These are phyloP conservation scores for Lactuca sativa DNA, from an alignment of 129 eudicot species.

Conservation along the genomic window DNA sequence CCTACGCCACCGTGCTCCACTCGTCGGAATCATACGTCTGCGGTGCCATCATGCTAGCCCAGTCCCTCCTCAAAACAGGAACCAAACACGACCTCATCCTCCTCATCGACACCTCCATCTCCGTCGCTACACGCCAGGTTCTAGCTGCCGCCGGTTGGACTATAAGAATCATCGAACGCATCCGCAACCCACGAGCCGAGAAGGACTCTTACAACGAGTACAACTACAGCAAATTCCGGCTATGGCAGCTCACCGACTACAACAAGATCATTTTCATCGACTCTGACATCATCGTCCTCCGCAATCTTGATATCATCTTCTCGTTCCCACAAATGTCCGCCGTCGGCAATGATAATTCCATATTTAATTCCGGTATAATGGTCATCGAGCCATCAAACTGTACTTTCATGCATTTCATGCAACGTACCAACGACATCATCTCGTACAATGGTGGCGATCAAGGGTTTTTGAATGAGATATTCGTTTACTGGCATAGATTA, in stretches of 20 bases:
- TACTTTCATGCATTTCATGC: constrained; percentile 61
- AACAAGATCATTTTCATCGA: constrained; percentile 80
- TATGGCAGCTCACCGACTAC: constrained; percentile 89
- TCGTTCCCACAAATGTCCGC: constrained; percentile 85
- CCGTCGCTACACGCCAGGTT: constrained; percentile 49
- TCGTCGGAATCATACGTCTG: constrained; percentile 80
- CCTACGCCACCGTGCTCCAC: constrained; percentile 87
- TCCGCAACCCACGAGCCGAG: constrained; percentile 84
- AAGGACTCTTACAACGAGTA: constrained; percentile 74
- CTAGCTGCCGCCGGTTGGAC: constrained; percentile 84
- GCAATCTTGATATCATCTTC: constrained; percentile 74
- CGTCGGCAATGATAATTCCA: constrained; percentile 67
- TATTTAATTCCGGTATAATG: constrained; percentile 93
- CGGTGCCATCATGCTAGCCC: constrained; percentile 87
- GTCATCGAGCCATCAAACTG: constrained; percentile 89
- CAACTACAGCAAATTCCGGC: constrained; percentile 81
- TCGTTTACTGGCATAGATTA: constrained; percentile 85
- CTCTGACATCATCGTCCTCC: constrained; percentile 69
- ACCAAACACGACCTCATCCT: constrained; percentile 80
- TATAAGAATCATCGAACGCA: constrained; percentile 67
- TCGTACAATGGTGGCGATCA: constrained; percentile 98
- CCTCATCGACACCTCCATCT: constrained; percentile 72
- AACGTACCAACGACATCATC: constrained; percentile 37
- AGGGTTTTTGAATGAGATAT: constrained; percentile 82
- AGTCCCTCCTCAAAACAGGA: constrained; percentile 55